Evolutionary conservation across 2,329 filamentous ascomycete species (phyloP).

Genomic region (Drechslerella dactyloides): DNA sequence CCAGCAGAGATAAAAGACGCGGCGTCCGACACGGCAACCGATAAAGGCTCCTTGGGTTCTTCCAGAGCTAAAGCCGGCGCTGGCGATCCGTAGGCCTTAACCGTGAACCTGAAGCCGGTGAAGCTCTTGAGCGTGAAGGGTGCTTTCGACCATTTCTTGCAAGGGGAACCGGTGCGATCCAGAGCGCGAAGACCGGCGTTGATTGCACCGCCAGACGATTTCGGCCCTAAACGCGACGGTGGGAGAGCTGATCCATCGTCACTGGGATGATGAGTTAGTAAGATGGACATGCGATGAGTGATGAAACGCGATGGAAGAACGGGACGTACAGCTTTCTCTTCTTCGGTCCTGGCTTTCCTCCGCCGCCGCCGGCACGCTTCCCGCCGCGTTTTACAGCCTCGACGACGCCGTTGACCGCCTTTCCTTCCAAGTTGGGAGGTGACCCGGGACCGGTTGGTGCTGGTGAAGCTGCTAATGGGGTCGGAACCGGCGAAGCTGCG

Average conservation of each 20-base stretch:
- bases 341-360: conserved; percentile 87
- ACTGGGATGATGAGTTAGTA: conserved; percentile 56
- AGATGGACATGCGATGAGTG: conserved; percentile 3
- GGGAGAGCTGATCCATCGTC: conserved; percentile 60
- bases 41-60: conserved; percentile 25
- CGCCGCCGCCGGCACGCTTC: conserved; percentile 65
- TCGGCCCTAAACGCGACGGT: conserved; percentile 84
- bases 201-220: conserved; percentile 95
- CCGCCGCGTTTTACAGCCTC: conserved; percentile 67
- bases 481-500: conserved; percentile 57
- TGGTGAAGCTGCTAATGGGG: conserved; percentile 42
- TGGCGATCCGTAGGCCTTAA: conserved; percentile 35
- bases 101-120: conserved; percentile 42
- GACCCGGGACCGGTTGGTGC: conserved; percentile 42
- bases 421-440: conserved; percentile 54
- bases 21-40: conserved; percentile 27
- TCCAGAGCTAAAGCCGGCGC: background rate
- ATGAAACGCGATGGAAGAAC: background rate
- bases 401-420: conserved; percentile 66
- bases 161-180: conserved; percentile 88
- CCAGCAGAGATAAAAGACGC: conserved; percentile 33
- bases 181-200: conserved; percentile 94
- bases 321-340: conserved; percentile 84
- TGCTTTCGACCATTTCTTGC: conserved; percentile 63
- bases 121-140: conserved; percentile 43